Evolutionary conservation across 2,329 filamentous ascomycete species (phyloP), one percentile per base, ranked within the genome.

Genomic region (Ophiostoma populinum): DNA sequence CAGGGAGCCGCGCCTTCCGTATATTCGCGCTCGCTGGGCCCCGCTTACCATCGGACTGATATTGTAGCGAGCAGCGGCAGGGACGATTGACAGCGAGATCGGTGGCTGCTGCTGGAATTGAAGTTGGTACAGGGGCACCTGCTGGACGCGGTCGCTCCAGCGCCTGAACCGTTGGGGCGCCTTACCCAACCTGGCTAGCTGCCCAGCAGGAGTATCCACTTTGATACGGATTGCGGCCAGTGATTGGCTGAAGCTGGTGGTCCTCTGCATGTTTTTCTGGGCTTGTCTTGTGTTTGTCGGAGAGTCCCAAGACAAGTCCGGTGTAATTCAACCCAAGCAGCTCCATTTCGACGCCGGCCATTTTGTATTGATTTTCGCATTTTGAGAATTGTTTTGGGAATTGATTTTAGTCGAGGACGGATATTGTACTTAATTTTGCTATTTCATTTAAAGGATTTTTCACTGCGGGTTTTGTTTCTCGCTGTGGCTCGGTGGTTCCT

Each of bases 21-120:
- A n/a, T n/a, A n/a, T n/a, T n/a, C n/a, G n/a, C n/a, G n/a, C n/a
- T n/a, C n/a, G n/a, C n/a, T 25, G 36, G 36, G 22, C 13, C 36
- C 17, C 36, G 36, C 31, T 38, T 35, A 27, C 24, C 37, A 15
- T 39, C 37, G 37, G 37, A 15, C 19, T 39, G 37, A 35, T 36
- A 39, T 39, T 39, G 17, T 25, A 39, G 37, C 37, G 37, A 39
- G 37, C 24, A 18, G 25, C 19, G 18, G 27, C 30, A 35, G 28
- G 18, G 24, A 35, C 27, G 19, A 30, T 13, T 18, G n/a, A 22
- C 37, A 36, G 33, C 37, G 37, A 39, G 37, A 39, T 35, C 37
- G 30, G n/a, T n/a, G n/a, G 34, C 34, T 30, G 25, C 21, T 24
- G 21, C 15, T 7, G 10, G 3, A 16, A n/a, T n/a, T n/a, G n/a